phyloP scores from a whole-genome alignment of 768 basidiomycete genomes.

The Sarcodon sp. region DNA sequence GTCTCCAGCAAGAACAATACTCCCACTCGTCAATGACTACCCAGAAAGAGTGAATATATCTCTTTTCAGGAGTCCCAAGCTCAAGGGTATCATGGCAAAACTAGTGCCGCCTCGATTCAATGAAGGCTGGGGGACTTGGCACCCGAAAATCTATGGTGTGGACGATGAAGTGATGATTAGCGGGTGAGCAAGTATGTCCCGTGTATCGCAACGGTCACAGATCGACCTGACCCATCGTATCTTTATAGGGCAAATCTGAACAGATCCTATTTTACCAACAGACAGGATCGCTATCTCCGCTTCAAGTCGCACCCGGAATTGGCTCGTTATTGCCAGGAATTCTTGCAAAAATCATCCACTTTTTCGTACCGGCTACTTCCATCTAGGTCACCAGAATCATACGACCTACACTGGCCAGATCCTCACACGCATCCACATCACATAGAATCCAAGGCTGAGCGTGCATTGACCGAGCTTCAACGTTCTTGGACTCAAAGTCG shows the following conservation, averaged over 20 bases:
- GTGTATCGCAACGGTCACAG: not conserved
- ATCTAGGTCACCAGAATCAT: slow-evolving; percentile 19
- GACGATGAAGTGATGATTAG: slow-evolving; percentile 90
- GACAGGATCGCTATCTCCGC: slow-evolving; percentile 89
- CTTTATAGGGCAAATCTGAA: slow-evolving; percentile 77
- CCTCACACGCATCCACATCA: slow-evolving; percentile 51
- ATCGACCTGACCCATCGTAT: not conserved
- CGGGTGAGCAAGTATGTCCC: slow-evolving; percentile 48
- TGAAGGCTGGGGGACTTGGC: slow-evolving; percentile 99
- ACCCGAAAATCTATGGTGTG: slow-evolving; percentile 88
- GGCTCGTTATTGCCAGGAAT: slow-evolving; percentile 75
- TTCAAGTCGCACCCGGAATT: slow-evolving; percentile 48
- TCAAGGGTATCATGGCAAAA: slow-evolving; percentile 59
- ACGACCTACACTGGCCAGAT: slow-evolving; percentile 57
- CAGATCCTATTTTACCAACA: slow-evolving; percentile 84
- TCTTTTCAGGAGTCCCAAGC: slow-evolving; percentile 80
- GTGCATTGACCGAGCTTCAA: slow-evolving; percentile 51
- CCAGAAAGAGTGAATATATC: slow-evolving; percentile 63
- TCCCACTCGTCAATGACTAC: slow-evolving; percentile 63
- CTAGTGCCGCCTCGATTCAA: slow-evolving; percentile 88
- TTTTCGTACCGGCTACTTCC: slow-evolving; percentile 59
- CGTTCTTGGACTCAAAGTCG: slow-evolving; percentile 13
- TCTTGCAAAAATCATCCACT: slow-evolving; percentile 49
- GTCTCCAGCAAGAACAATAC: slow-evolving; percentile 53
- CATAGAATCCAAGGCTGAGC: slow-evolving; percentile 47